Evolutionary conservation across 305 asterid species (phyloP).

Genomic region (Fraxinus platypoda): DNA sequence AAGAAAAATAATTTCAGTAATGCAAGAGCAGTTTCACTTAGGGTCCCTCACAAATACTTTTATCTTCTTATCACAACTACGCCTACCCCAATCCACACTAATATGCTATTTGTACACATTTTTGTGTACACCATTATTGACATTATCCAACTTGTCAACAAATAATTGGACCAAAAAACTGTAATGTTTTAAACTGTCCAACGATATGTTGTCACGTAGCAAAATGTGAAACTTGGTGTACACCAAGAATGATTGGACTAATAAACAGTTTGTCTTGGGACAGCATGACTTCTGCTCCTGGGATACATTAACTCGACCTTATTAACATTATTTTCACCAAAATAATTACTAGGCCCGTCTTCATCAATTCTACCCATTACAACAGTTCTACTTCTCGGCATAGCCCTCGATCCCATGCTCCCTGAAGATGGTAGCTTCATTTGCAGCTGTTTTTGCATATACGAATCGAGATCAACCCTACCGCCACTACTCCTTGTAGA

Average conservation of each 20-base stretch:
- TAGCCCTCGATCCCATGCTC: slow-evolving; percentile 20
- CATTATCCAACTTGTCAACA: no score
- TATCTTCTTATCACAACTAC: not conserved
- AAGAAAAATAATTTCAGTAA: not conserved
- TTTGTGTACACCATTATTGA: no score
- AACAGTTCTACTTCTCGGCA: slow-evolving; percentile 60
- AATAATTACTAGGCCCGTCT: slow-evolving; percentile 42
- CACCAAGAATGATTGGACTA: not conserved
- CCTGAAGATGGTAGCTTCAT: slow-evolving; percentile 9
- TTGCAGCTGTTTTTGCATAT: slow-evolving; percentile 31
- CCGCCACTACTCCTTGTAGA: slow-evolving; percentile 36
- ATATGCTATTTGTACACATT: no score
- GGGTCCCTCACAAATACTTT: not conserved
- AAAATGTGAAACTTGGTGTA: no score
- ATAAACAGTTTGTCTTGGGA: slow-evolving; percentile 23
- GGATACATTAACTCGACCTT: slow-evolving; percentile 33
- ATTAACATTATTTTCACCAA: slow-evolving; percentile 33
- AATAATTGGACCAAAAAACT: no score
- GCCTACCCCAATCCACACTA: not conserved
- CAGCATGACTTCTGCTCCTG: slow-evolving; percentile 65
- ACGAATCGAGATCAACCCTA: slow-evolving; percentile 22
- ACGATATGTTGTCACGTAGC: no score
- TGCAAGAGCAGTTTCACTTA: not conserved
- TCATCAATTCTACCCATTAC: slow-evolving; percentile 79
- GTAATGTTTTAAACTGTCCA: no score